Percentiles rank a stretch among this genome's conserved stretches.
phyloP scores from a whole-genome alignment of 2,329 filamentous ascomycete genomes.

The Sporothrix brunneoviolacea region DNA sequence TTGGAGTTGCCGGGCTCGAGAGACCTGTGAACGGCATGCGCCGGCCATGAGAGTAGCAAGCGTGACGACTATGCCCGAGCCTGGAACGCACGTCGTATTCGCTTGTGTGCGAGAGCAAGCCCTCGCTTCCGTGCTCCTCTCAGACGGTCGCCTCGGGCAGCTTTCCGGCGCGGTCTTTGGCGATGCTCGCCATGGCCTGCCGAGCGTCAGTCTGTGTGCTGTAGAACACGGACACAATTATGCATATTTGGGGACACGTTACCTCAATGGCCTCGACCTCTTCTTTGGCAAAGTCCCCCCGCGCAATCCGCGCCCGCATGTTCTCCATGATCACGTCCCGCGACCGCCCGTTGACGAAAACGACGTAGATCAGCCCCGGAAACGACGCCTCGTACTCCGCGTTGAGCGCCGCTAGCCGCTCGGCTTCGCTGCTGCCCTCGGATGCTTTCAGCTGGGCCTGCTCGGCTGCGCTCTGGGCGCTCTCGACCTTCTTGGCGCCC shows the following conservation, averaged over 20 bases:
- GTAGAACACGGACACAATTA: too few relatives aligned
- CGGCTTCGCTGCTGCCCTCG: conserved; percentile 49
- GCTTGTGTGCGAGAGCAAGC: too few relatives aligned
- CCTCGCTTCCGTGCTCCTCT: too few relatives aligned
- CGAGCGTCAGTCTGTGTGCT: conserved; percentile 17
- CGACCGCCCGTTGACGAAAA: conserved; percentile 80
- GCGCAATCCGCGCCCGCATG: conserved; percentile 67
- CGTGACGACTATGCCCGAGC: too few relatives aligned
- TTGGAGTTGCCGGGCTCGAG: too few relatives aligned
- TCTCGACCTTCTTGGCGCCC: conserved; percentile 75
- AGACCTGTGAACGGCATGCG: too few relatives aligned
- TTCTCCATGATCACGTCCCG: conserved; percentile 71
- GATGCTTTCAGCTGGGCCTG: conserved; percentile 65
- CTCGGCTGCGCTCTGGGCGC: conserved; percentile 71
- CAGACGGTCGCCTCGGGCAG: conserved; percentile 26
- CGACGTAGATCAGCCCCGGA: conserved; percentile 79
- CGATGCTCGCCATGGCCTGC: conserved; percentile 89
- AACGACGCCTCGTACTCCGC: conserved; percentile 72
- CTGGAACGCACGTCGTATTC: too few relatives aligned
- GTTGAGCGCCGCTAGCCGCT: conserved; percentile 59
- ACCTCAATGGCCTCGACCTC: conserved; percentile 69
- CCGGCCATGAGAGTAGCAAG: too few relatives aligned
- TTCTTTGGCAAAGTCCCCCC: conserved; percentile 60
- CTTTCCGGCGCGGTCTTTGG: conserved; percentile 68
- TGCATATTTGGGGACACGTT: conserved; percentile 17